Percentiles rank a stretch among this genome's conserved stretches.
These are phyloP conservation scores for Rhizomucor pusillus DNA, from an alignment of 371 early-diverging fungal species.

Conservation along the genomic window DNA sequence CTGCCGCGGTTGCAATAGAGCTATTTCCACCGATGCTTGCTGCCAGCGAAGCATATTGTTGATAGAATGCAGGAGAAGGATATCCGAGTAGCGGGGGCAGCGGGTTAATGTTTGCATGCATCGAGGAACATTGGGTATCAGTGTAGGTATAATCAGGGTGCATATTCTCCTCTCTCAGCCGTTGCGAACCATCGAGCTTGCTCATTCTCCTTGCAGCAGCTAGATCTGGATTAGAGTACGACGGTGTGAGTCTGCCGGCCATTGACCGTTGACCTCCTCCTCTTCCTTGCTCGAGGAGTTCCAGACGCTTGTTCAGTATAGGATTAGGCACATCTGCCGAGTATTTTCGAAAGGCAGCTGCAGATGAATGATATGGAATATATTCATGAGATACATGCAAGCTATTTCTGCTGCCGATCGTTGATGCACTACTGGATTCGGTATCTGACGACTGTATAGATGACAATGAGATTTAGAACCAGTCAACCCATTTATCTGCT, in stretches of 20 bases:
- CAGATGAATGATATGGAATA: background rate
- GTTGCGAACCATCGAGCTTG: slow-evolving; percentile 19
- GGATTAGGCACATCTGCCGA: slow-evolving; percentile 23
- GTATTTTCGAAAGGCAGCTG: slow-evolving; percentile 18
- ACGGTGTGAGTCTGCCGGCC: slow-evolving; percentile 27
- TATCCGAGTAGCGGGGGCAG: background rate
- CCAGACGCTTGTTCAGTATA: slow-evolving; percentile 26
- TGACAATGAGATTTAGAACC: no score
- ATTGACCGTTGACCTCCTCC: background rate
- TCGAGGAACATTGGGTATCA: no score
- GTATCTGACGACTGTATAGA: no score
- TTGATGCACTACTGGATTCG: background rate
- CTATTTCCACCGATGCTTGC: background rate
- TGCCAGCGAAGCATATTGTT: background rate
- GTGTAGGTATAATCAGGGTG: no score
- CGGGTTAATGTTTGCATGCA: no score
- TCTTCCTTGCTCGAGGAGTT: slow-evolving; percentile 12
- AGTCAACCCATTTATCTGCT: no score
- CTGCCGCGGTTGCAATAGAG: background rate
- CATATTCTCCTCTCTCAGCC: slow-evolving; percentile 5
- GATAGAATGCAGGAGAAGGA: background rate
- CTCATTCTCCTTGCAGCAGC: slow-evolving; percentile 27
- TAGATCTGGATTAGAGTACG: slow-evolving; percentile 42
- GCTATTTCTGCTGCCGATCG: background rate
- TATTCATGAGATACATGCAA: background rate